Evolutionary conservation across 2,329 filamentous ascomycete genomes (phyloP).

Genomic region (Huntiella omanensis): DNA sequence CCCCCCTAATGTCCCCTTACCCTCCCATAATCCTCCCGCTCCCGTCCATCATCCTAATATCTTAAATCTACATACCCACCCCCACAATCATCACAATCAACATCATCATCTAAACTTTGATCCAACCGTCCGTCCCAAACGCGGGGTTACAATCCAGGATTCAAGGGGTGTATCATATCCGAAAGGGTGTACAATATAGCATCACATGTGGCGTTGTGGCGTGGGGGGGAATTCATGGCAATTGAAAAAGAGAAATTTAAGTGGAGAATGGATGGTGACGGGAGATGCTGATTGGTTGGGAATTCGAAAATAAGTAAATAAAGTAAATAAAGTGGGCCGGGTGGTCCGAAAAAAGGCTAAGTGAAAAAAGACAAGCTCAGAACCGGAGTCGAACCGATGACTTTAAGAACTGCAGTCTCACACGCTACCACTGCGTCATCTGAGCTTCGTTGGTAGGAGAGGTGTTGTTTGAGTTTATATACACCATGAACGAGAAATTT

Average conservation of each 20-base stretch:
- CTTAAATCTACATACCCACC: background rate
- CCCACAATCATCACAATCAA: background rate
- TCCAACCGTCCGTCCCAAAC: too few relatives aligned
- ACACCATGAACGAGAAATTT: background rate
- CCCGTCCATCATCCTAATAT: background rate
- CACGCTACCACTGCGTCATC: slow-evolving; percentile 11
- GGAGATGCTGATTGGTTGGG: background rate
- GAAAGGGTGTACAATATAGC: too few relatives aligned
- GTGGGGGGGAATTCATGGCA: background rate
- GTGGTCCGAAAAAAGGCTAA: slow-evolving; percentile 5
- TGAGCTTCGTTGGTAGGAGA: background rate
- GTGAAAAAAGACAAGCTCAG: slow-evolving; percentile 10
- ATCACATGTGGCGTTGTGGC: background rate
- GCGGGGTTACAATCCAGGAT: too few relatives aligned
- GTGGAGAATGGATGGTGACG: background rate
- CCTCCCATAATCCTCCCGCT: background rate
- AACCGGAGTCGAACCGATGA: slow-evolving; percentile 11
- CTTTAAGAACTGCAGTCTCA: slow-evolving; percentile 11
- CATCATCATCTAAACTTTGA: background rate
- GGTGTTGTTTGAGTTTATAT: background rate
- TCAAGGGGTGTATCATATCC: too few relatives aligned
- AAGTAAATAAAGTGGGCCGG: background rate
- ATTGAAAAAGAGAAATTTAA: slow-evolving; percentile 10
- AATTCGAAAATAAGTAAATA: background rate
- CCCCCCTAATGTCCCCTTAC: background rate